Conservation (phyloP, 768 basidiomycete species). For the Termitomyces sp. region DNA sequence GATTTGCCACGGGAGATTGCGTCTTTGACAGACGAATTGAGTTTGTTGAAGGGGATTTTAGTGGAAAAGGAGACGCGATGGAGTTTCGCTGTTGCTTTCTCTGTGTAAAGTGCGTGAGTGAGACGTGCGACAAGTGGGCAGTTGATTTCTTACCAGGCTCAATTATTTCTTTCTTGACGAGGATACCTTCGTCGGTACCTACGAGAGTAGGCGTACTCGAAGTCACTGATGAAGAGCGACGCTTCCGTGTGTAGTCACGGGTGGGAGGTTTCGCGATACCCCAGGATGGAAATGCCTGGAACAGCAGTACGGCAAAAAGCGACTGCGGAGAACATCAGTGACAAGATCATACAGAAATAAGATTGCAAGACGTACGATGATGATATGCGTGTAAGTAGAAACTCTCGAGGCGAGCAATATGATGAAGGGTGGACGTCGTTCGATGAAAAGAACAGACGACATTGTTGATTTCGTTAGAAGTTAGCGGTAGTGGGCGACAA, state of each 20-base stretch:
- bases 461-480: not conserved
- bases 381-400: not conserved
- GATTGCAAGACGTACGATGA: constrained; percentile 1
- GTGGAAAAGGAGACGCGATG: not conserved
- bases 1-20: not conserved
- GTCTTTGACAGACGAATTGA: not conserved
- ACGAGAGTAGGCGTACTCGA: not conserved
- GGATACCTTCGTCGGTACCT: not conserved
- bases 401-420: not conserved
- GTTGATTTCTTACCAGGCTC: not conserved
- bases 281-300: not conserved
- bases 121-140: too few relatives aligned
- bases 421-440: constrained; percentile 5
- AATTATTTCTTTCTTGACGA: not conserved
- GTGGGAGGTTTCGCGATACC: not conserved
- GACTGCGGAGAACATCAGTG: constrained; percentile 4
- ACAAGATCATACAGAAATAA: not conserved
- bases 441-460: not conserved
- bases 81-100: not conserved
- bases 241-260: not conserved
- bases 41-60: not conserved
- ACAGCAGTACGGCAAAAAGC: not conserved
- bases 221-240: not conserved
- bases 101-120: not conserved
- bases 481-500: not conserved